Evolutionary conservation across 148 eudicot species (phyloP), one percentile per base, ranked within the genome.

Genomic region (Amaranthus hypochondriacus): DNA sequence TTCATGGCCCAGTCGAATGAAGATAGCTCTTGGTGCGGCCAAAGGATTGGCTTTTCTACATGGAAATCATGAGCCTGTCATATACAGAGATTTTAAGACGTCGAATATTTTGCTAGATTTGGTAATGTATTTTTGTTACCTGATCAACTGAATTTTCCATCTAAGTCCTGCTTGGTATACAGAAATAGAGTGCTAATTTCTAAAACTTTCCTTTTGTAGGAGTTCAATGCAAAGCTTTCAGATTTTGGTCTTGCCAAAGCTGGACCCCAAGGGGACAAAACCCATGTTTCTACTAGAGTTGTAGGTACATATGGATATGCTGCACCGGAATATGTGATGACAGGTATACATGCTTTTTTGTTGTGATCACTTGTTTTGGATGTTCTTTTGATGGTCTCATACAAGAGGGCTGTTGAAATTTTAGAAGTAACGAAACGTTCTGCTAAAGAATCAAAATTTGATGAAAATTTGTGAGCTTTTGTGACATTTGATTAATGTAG

Each of bases 241-340:
- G 98, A 94, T 79, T 94, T 94, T 49, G 98, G 98, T 72, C 87
- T 94, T 53, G 98, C 98, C 21, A 94, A 92, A 76, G 98, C 98
- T 39, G 98, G 98, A 62, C 98, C 98, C 68, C 96, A 90, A 72
- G 98, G 97, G 62, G 97, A 94, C 78, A 90, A 94, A 72, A 94
- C 98, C 0, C 98, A 91, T 75, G 98, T 94, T 67, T 94, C 98
- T 62, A 91, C 98, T 2, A 75, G 98, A 83, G 98, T 94, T 51
- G 90, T 94, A 46, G 98, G 98, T 42, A 94, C 98, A 53, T 94
- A 94, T 86, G 98, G 98, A 60, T 94, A 94, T 82, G 98, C 98
- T 63, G 98, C 98, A 56, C 98, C 98, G 5, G 98, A 94, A 75
- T 94, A 94, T 71, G 97, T 94, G 48, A 94, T 94, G 98, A 94